A percentile compares a stretch with the other conserved stretches of the same genome.
Conservation (phyloP, 371 early-diverging fungal species). For the Chytridium lagenaria region DNA sequence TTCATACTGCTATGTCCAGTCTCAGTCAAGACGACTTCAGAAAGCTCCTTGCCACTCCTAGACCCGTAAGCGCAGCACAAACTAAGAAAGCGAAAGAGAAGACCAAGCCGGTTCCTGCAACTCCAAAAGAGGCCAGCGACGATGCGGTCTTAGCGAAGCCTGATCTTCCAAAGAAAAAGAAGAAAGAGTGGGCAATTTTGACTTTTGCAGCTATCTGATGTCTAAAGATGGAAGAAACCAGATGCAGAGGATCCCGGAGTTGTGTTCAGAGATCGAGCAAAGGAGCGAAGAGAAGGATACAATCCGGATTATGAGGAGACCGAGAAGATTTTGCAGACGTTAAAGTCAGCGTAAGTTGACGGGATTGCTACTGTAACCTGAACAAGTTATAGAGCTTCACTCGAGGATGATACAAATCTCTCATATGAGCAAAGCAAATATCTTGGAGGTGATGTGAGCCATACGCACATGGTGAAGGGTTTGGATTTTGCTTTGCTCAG, state of each 20-base stretch:
- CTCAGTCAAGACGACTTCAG: conserved; percentile 77
- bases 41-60: conserved; percentile 77
- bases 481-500: conserved; percentile 81
- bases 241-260: conserved; percentile 15
- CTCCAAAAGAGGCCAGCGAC: too few species aligned
- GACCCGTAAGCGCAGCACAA: conserved; percentile 58
- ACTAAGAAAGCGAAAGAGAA: conserved; percentile 33
- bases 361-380: not conserved
- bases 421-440: conserved; percentile 79
- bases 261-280: conserved; percentile 85
- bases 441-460: conserved; percentile 84
- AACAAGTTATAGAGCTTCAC: not conserved
- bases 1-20: not conserved
- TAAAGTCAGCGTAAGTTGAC: not conserved
- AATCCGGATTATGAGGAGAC: conserved; percentile 64
- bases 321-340: conserved; percentile 49
- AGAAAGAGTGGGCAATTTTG: conserved; percentile 33
- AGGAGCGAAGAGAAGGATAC: conserved; percentile 76
- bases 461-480: conserved; percentile 92
- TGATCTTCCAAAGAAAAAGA: conserved; percentile 51
- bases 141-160: conserved; percentile 59
- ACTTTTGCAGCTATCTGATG: not conserved
- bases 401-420: not conserved
- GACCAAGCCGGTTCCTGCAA: conserved; percentile 1
- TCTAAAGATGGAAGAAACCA: conserved; percentile 9